Conservation (phyloP, 2,329 filamentous ascomycete genomes). For the Hypoxylon sp. region DNA sequence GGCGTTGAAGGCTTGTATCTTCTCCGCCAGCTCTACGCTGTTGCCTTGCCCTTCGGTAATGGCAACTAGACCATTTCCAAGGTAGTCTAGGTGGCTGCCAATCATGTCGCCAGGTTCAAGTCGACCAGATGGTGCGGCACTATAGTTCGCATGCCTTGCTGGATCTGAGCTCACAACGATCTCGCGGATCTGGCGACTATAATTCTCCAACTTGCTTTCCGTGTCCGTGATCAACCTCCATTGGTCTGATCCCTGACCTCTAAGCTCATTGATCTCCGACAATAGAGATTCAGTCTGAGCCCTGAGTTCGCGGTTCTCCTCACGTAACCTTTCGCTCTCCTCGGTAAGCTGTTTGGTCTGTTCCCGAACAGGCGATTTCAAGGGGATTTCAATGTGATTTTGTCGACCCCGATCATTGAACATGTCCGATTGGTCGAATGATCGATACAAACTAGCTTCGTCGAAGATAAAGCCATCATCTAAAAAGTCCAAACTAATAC, state of each 20-base stretch:
- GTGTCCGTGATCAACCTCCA: slow-evolving; percentile 69
- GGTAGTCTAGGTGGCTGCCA: slow-evolving; percentile 73
- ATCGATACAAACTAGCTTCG: slow-evolving; percentile 78
- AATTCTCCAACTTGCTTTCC: slow-evolving; percentile 72
- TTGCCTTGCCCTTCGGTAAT: slow-evolving; percentile 68
- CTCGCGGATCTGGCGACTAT: slow-evolving; percentile 75
- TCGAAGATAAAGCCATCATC: slow-evolving; percentile 76
- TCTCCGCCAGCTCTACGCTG: slow-evolving; percentile 61
- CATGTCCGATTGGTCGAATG: slow-evolving; percentile 73
- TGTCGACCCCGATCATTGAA: slow-evolving; percentile 49
- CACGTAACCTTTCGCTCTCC: slow-evolving; percentile 60
- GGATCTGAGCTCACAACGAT: slow-evolving; percentile 75
- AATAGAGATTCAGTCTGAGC: slow-evolving; percentile 51
- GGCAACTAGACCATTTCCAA: slow-evolving; percentile 73
- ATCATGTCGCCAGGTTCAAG: slow-evolving; percentile 61
- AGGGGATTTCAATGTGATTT: slow-evolving; percentile 67
- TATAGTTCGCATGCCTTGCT: slow-evolving; percentile 60
- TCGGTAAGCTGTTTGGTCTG: slow-evolving; percentile 64
- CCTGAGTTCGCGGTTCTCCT: slow-evolving; percentile 58
- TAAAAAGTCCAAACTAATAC: slow-evolving; percentile 66
- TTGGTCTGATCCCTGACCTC: slow-evolving; percentile 53
- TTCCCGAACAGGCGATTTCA: slow-evolving; percentile 67
- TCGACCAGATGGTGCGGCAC: slow-evolving; percentile 56
- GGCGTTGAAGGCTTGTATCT: slow-evolving; percentile 72
- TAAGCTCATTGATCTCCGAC: slow-evolving; percentile 54